Percentiles rank a stretch among this genome's conserved stretches.
phyloP scores from a whole-genome alignment of 768 basidiomycete species.

The Russula sp. region DNA sequence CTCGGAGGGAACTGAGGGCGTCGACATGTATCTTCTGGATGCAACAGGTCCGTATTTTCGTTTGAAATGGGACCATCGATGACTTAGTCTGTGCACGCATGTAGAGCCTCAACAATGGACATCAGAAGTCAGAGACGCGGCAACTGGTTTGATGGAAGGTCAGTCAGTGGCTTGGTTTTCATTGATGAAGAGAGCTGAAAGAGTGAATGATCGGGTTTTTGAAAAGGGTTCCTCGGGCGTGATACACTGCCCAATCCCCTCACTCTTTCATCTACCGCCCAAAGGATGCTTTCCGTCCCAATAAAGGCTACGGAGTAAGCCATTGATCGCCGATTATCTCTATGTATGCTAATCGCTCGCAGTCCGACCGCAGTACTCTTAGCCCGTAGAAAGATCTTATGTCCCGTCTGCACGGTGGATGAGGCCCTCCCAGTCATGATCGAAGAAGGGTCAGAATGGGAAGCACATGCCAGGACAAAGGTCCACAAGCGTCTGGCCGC shows the following conservation, averaged over 20 bases:
- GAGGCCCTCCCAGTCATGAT: conserved; percentile 59
- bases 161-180: conserved; percentile 16
- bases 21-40: conserved; percentile 58
- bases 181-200: not conserved
- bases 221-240: conserved; percentile 24
- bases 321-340: not conserved
- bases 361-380: conserved; percentile 59
- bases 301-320: conserved; percentile 48
- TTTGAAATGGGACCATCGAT: conserved; percentile 43
- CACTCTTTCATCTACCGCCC: conserved; percentile 53
- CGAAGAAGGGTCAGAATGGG: conserved; percentile 53
- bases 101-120: conserved; percentile 45
- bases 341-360: conserved; percentile 13
- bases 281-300: conserved; percentile 48
- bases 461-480: conserved; percentile 54
- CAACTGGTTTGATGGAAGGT: conserved; percentile 51
- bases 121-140: conserved; percentile 52
- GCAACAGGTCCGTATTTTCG: conserved; percentile 53
- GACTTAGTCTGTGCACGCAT: conserved; percentile 16
- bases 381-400: conserved; percentile 57
- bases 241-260: conserved; percentile 54
- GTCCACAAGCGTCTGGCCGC: conserved; percentile 49
- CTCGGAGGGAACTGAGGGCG: conserved; percentile 36
- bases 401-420: conserved; percentile 60
- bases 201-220: not conserved